Percentiles rank a stretch among this genome's conserved stretches.
Conservation (phyloP, 2,329 filamentous ascomycete species). For the Xylariaceae sp. region DNA sequence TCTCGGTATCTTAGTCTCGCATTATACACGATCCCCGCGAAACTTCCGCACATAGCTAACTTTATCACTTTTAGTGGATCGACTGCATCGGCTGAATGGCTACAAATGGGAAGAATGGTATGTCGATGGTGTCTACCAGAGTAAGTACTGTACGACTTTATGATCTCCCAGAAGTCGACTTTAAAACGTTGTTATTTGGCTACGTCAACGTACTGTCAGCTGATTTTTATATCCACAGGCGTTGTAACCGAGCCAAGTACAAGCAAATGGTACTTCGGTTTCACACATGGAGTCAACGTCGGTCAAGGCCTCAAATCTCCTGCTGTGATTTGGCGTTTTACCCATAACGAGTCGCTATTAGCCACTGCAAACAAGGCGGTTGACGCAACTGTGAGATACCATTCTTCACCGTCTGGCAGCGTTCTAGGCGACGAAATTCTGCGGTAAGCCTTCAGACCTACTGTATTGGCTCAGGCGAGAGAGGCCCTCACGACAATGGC, state of each 20-base stretch:
- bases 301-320: slow-evolving; percentile 45
- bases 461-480: too few species aligned
- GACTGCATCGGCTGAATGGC: slow-evolving; percentile 22
- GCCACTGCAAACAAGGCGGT: slow-evolving; percentile 41
- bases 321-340: slow-evolving; percentile 45
- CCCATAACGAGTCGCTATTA: slow-evolving; percentile 40
- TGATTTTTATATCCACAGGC: slow-evolving; percentile 6
- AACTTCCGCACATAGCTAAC: too few species aligned
- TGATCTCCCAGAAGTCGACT: too few species aligned
- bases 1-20: neutral
- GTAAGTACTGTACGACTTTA: too few species aligned
- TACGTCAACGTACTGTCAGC: too few species aligned
- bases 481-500: too few species aligned
- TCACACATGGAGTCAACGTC: slow-evolving; percentile 46
- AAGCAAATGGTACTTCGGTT: slow-evolving; percentile 38
- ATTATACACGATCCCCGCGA: neutral
- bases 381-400: slow-evolving; percentile 46
- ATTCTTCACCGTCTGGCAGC: slow-evolving; percentile 45
- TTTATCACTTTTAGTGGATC: slow-evolving; percentile 1
- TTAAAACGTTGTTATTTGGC: too few species aligned
- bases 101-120: slow-evolving; percentile 42
- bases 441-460: slow-evolving; percentile 13
- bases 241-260: slow-evolving; percentile 24
- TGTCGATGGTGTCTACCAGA: slow-evolving; percentile 34
- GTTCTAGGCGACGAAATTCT: slow-evolving; percentile 50